Percentiles rank a stretch among this genome's conserved stretches.
These are phyloP conservation scores for Colletotrichum sp. DNA, from an alignment of 2,329 filamentous ascomycete species.

Conservation along the genomic window DNA sequence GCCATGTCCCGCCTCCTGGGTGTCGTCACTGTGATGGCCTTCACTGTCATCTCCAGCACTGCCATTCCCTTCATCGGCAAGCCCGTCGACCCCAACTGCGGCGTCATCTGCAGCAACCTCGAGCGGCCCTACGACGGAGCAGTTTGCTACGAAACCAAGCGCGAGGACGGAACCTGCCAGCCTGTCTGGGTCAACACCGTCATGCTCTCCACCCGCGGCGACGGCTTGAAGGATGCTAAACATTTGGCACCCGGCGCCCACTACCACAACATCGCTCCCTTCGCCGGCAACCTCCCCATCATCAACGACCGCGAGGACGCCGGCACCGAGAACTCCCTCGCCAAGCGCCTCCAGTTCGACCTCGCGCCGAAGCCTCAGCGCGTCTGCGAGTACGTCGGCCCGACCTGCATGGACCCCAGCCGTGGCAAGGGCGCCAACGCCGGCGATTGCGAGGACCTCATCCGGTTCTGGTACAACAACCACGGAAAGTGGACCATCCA, in stretches of 20 bases:
- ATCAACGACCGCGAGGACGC: not conserved
- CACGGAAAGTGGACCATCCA: not conserved
- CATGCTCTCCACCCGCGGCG: not conserved
- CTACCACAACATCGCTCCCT: not conserved
- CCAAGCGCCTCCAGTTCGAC: not conserved
- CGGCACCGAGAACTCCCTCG: not conserved
- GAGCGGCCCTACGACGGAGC: not conserved
- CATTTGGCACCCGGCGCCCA: not conserved
- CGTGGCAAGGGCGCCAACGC: not conserved
- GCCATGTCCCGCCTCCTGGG: not conserved
- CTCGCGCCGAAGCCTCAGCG: not conserved
- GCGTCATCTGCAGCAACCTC: not conserved
- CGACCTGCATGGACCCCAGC: not conserved
- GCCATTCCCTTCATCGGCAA: not conserved
- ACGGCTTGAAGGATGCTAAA: not conserved
- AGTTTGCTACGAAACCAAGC: not conserved
- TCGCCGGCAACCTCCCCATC: not conserved
- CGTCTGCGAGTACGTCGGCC: not conserved
- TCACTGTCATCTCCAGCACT: not conserved
- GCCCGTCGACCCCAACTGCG: not conserved
- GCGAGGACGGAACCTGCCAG: not conserved
- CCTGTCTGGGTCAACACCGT: not conserved
- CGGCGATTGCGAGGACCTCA: not conserved
- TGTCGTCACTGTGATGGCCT: not conserved
- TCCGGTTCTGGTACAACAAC: not conserved